Evolutionary conservation across 371 early-diverging fungal species (phyloP), one percentile per base, ranked within the genome.

Genomic region (Nematocida minor): DNA sequence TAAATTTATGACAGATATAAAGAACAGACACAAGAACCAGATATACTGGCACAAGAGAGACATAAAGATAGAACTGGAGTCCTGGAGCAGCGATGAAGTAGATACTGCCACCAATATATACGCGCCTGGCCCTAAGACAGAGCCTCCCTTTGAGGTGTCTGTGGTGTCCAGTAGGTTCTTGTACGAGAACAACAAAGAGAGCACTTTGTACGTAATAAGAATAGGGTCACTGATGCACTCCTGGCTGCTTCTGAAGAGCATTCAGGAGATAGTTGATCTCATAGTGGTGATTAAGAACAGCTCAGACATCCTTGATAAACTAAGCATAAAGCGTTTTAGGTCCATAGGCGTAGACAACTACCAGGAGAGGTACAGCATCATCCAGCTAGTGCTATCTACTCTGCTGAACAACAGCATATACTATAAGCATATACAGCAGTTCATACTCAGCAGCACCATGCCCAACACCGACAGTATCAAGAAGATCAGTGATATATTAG

Each of bases 91-190:
- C 36, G 66, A 74, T 9, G 77, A 74, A 51, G 36, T 3, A 1
- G 69, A 41, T 20, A 66, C 46, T 7, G 6, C 60, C 2, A 51
- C 4, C 29, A 2, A 32, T 20, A 42, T 38, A 25, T 64, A 16
- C 38, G 60, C 77, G 7, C 77, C 77, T 0, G 77, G 77, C 31
- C 64, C 77, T 11, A 62, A 53, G 49, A 53, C 63, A 38, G 64
- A 74, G 41, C 64, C 77, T n/a, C 77, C 77, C 4, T 74, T 74
- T 74, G 69, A 69, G 2, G 66, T 74, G 20, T 49, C 46, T 16
- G 36, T 74, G 4, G 34, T 74, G 4, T 25, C 7, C 11, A 32
- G 36, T 49, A 27, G 51, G 32, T 74, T 74, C 48, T 6, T 66
- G 20, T 66, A 70, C 47, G 22, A 53, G 20, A 49, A 49, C 22